Evolutionary conservation across 345 rosid genomes (phyloP), one percentile per base, ranked within the genome.

Genomic region (Populus deltoides): DNA sequence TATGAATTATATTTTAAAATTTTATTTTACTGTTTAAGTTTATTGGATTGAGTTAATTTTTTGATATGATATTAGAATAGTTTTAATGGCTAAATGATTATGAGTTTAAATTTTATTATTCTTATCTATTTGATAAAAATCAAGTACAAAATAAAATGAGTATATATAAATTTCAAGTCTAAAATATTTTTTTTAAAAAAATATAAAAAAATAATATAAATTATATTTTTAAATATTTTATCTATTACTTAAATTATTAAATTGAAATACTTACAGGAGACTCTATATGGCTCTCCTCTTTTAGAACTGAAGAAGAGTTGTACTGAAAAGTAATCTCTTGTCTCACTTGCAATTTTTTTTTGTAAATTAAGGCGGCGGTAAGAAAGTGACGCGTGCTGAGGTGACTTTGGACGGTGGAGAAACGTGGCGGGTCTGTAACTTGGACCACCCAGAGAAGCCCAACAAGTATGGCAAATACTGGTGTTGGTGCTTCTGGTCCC

Each of bases 401-500:
- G 94, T 96, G 27, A 92, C 99, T 1, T 70, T 92, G 92, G 97
- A 96, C 27, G 97, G 94, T 18, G 99, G 99, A 17, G 98, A 93
- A 36, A 90, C 94, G 35, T 96, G 99, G 99, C 91, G 84, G 68
- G 85, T 96, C 31, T 96, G 99, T 86, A 70, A 71, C 33, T 72
- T 96, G 77, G 94, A 96, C 63, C 93, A 85, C 51, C 91, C 79
- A 6, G 99, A 93, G 88, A 90, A 85, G 69, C 87, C 94, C 1
- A 92, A 76, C 87, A 92, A 86, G 61, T 93, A 86, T 41, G 98
- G 97, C 1, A 93, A 79, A 35, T 90, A 75, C 70, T 96, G 97
- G 97, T 96, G 99, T 75, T 96, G 99, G 99, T 96, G 98, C 87
- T 93, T 96, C 84, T 96, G 99, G 98, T 85, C 92, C 7, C 76